Conservation (phyloP, 2,329 filamentous ascomycete species). For the Cladosporium cucumerinum region DNA sequence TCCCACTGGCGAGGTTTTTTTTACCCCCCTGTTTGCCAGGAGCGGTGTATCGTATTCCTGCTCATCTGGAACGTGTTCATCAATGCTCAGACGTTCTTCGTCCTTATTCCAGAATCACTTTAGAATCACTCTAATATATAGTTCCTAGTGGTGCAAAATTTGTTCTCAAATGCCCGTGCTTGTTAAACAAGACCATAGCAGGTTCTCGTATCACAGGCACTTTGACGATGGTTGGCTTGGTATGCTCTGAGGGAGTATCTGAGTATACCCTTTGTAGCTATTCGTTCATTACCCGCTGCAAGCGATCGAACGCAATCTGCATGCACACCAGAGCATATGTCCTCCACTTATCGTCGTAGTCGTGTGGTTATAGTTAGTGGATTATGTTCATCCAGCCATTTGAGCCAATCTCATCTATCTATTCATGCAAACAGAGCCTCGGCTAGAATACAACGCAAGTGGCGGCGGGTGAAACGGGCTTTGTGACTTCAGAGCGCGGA, state of each 20-base stretch:
- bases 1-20: neutral
- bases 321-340: neutral
- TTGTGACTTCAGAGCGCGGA: neutral
- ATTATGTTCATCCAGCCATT: neutral
- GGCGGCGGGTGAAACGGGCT: constrained; percentile 14
- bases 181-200: neutral
- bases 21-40: neutral
- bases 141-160: neutral
- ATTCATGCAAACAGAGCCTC: neutral
- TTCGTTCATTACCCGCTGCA: neutral
- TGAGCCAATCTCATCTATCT: neutral
- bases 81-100: neutral
- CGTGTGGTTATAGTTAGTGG: neutral
- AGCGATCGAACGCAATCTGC: neutral
- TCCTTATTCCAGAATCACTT: neutral
- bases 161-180: neutral
- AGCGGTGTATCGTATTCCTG: neutral
- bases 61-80: neutral
- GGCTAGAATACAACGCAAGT: constrained; percentile 3
- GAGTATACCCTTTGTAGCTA: neutral
- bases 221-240: neutral
- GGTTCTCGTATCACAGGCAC: neutral
- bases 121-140: neutral
- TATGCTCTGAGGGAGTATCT: neutral
- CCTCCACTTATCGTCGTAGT: neutral